Evolutionary conservation across 441 rosid genomes (phyloP), one percentile per base, ranked within the genome.

Genomic region (Arabidopsis hybrid): DNA sequence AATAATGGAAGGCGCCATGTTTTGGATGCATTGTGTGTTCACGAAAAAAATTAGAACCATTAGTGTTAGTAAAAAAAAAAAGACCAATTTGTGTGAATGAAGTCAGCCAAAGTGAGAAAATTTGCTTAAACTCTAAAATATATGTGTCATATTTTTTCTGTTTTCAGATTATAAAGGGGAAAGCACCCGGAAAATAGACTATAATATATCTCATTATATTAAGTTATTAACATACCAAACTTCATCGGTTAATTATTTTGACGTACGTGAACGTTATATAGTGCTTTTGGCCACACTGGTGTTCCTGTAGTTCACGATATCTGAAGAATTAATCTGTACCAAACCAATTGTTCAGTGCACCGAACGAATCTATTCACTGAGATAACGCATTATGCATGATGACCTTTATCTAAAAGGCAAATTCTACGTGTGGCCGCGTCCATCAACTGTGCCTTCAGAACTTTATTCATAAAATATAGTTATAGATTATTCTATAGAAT

Each of bases 371-470:
- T 43, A n/a, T 29, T 62, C 16, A 29, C 57, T 17, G 8, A 34
- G 4, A 65, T 64, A 64, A 11, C 8, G 5, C 17, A 43, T 40
- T 8, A 61, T 26, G 17, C 10, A 46, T 21, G 26, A 21, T 21
- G 26, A 21, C 67, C 13, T 38, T 71, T 72, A 53, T 61, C 14
- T 11, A 61, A 60, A 60, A 60, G 9, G 2, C 60, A 16, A 39
- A 49, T 13, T 0, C 12, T 6, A 72, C 69, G 35, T 9, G 47
- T 72, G 16, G 69, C 76, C 69, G 69, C 76, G 56, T 72, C 69
- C 62, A 62, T 45, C 61, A 31, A 51, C 21, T 1, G 38, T 62
- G 69, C 62, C 62, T 32, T 55, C 6, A 21, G 0, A 11, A 40
- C 53, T 39, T 61, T 61, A 39, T 40, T 11, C 13, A 32, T 53